A percentile compares a stretch with the other conserved stretches of the same genome.
phyloP scores from a whole-genome alignment of 139 green algal species.

The Ettlia oleoabundans region DNA sequence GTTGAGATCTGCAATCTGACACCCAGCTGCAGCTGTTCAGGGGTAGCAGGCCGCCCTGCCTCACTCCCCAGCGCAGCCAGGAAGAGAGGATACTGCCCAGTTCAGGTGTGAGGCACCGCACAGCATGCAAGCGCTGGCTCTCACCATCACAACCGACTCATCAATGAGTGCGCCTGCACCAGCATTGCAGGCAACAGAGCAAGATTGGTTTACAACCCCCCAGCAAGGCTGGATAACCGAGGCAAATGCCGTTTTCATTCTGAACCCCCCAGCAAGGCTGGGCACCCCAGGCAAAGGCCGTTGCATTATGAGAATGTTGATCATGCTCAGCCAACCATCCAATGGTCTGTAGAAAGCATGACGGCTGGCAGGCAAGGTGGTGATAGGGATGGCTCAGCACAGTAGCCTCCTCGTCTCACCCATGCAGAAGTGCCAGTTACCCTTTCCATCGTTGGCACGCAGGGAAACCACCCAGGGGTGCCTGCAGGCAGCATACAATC shows the following conservation, averaged over 20 bases:
- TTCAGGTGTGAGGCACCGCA: too few relatives aligned
- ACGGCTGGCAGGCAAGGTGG: too few relatives aligned
- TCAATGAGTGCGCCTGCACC: background rate
- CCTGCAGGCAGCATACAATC: background rate
- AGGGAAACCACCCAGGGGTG: background rate
- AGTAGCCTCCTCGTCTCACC: background rate
- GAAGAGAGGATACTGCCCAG: background rate
- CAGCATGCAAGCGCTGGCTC: background rate
- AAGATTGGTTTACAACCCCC: too few relatives aligned
- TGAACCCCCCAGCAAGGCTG: too few relatives aligned
- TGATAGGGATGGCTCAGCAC: too few relatives aligned
- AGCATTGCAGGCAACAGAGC: background rate
- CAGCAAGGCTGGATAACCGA: too few relatives aligned
- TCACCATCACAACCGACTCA: background rate
- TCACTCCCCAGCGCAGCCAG: background rate
- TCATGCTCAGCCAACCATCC: too few relatives aligned
- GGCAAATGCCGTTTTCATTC: too few relatives aligned
- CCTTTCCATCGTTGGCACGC: background rate
- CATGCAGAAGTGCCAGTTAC: constrained; percentile 5
- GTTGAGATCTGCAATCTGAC: background rate
- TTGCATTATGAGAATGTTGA: too few relatives aligned
- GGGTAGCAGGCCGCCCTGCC: background rate
- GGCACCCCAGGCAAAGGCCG: too few relatives aligned
- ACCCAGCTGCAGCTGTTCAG: background rate
- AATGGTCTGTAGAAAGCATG: too few relatives aligned